phyloP scores from a whole-genome alignment of 768 basidiomycete species.

The Suillus ampliporus region DNA sequence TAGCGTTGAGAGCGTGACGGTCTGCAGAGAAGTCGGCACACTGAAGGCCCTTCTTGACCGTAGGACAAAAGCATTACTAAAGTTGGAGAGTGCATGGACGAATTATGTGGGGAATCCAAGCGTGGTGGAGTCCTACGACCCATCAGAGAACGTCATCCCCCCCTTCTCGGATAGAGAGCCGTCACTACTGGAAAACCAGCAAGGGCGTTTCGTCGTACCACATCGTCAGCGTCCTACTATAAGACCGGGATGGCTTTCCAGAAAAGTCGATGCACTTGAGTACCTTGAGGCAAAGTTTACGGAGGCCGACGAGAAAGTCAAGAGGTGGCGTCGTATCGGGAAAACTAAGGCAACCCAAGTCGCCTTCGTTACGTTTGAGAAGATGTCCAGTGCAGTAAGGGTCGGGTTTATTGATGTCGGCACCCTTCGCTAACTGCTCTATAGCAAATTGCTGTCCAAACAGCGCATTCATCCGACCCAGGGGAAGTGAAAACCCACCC shows the following conservation, averaged over 20 bases:
- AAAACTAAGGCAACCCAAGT: constrained; percentile 82
- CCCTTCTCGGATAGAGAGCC: constrained; percentile 55
- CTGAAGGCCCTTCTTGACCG: constrained; percentile 76
- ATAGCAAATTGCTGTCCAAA: constrained; percentile 89
- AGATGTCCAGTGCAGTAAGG: constrained; percentile 88
- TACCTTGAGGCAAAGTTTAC: constrained; percentile 82
- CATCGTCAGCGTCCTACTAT: constrained; percentile 79
- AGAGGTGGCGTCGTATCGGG: constrained; percentile 69
- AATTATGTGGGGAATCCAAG: constrained; percentile 95
- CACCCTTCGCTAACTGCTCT: constrained; percentile 7
- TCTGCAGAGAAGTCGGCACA: constrained; percentile 82
- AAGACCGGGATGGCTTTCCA: constrained; percentile 73
- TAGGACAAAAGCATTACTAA: constrained; percentile 79
- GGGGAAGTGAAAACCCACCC: constrained; percentile 69
- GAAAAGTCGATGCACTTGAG: constrained; percentile 88
- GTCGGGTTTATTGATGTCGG: not conserved
- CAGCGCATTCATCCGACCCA: constrained; percentile 74
- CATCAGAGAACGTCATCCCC: constrained; percentile 58
- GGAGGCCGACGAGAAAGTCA: constrained; percentile 84
- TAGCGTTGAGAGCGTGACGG: constrained; percentile 89
- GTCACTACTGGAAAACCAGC: constrained; percentile 57
- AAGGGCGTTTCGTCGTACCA: constrained; percentile 68
- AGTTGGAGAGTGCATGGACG: constrained; percentile 86
- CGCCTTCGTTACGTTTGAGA: constrained; percentile 97
- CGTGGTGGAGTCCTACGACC: constrained; percentile 80